These are phyloP conservation scores for Pulicaria dysenterica DNA, from an alignment of 129 eudicot species.

Conservation along the genomic window DNA sequence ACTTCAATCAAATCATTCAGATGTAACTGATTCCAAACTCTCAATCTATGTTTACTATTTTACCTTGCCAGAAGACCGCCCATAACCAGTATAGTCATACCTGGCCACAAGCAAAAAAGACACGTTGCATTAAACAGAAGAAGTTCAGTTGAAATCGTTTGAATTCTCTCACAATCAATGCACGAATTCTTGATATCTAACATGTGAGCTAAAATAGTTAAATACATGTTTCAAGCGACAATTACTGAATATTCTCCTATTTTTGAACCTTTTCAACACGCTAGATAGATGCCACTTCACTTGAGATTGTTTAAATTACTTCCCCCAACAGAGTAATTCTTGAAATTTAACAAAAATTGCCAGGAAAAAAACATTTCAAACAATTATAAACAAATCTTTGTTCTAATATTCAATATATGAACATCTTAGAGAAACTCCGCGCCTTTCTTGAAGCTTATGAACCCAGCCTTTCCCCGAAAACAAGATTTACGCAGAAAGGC, in stretches of 20 bases:
- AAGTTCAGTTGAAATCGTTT: not conserved
- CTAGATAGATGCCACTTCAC: not conserved
- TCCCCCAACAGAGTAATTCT: not conserved
- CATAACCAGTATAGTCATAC: constrained; percentile 92
- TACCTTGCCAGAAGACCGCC: constrained; percentile 95
- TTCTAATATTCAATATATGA: not conserved
- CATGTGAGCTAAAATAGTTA: not conserved
- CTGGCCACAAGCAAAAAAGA: constrained; percentile 47
- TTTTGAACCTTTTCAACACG: not conserved
- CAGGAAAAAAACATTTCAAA: not conserved
- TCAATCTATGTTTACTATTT: not conserved
- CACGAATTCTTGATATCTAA: constrained; percentile 13
- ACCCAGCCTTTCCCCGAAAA: too few species aligned
- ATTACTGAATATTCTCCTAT: not conserved
- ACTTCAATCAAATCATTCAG: constrained; percentile 19
- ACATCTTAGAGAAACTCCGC: not conserved
- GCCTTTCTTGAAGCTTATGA: too few species aligned
- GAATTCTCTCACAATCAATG: not conserved
- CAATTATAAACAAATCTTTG: not conserved
- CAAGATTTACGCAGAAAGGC: too few species aligned
- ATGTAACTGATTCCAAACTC: not conserved
- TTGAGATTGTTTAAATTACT: not conserved
- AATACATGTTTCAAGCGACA: not conserved
- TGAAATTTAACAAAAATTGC: not conserved
- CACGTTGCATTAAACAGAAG: constrained; percentile 1